These are phyloP conservation scores for Chrysochromulina parva DNA, from an alignment of 78 protist genomes.

Conservation along the genomic window DNA sequence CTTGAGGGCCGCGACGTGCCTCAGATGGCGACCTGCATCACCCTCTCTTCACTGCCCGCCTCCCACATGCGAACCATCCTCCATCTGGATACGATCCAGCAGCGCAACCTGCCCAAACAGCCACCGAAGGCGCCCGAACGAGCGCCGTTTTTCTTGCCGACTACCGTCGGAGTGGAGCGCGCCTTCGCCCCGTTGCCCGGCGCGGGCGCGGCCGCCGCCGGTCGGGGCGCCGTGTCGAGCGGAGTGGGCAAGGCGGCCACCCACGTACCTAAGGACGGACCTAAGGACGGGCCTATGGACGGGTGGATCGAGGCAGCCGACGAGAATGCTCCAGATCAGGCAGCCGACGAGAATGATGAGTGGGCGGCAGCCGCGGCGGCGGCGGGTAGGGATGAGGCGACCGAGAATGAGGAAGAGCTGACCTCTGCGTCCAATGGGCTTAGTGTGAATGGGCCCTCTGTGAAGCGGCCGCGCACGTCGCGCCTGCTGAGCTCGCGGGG, in stretches of 20 bases:
- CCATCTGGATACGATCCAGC: constrained; percentile 55
- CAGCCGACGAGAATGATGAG: too few species aligned
- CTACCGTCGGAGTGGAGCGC: constrained; percentile 52
- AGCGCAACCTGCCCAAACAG: constrained; percentile 61
- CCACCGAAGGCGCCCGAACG: constrained; percentile 39
- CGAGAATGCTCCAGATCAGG: too few species aligned
- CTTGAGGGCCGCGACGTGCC: background rate
- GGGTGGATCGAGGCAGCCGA: background rate
- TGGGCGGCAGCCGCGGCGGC: too few species aligned
- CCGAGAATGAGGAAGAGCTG: too few species aligned
- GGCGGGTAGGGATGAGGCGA: too few species aligned
- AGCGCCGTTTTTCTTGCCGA: constrained; percentile 67
- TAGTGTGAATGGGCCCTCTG: too few species aligned
- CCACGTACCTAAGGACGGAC: background rate
- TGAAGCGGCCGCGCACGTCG: too few species aligned
- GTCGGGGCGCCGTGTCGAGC: background rate
- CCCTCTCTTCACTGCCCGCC: constrained; percentile 43
- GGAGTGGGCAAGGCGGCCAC: background rate
- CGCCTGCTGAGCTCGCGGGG: background rate
- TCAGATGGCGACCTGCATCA: background rate
- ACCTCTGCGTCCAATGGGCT: too few species aligned
- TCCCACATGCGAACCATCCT: constrained; percentile 52
- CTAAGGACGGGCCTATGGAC: background rate
- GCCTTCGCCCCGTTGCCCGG: background rate
- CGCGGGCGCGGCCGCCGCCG: background rate